phyloP scores from a whole-genome alignment of 2,329 filamentous ascomycete genomes.

The Botrytis tulipae region DNA sequence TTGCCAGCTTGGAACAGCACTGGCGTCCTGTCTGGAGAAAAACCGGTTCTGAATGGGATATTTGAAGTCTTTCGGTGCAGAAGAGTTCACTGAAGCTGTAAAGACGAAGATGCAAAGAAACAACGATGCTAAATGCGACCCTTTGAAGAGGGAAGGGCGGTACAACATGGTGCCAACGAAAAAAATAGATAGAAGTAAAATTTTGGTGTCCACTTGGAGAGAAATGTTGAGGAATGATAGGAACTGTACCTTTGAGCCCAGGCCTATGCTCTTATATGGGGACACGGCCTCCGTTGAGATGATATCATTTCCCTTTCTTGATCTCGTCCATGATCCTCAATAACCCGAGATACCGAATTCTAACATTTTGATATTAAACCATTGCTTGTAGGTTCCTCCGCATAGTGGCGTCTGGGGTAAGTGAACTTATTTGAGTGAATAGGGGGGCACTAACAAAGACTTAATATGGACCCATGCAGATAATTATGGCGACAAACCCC shows the following conservation, averaged over 20 bases:
- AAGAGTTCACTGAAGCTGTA: not conserved
- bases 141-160: not conserved
- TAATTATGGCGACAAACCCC: not conserved
- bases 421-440: not conserved
- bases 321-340: slow-evolving; percentile 2
- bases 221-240: not conserved
- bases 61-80: not conserved
- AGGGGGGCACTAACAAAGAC: not conserved
- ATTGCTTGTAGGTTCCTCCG: not conserved
- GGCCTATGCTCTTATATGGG: slow-evolving; percentile 8
- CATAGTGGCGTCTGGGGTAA: slow-evolving; percentile 12
- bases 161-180: not conserved
- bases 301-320: not conserved
- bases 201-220: not conserved
- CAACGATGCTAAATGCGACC: not conserved
- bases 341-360: slow-evolving; percentile 7
- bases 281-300: too few species aligned
- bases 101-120: not conserved
- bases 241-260: not conserved
- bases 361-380: not conserved
- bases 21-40: not conserved
- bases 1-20: slow-evolving; percentile 38
- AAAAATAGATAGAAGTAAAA: not conserved
- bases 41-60: not conserved
- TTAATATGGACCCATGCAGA: not conserved